These are phyloP conservation scores for Sapria himalayana DNA, from an alignment of 345 rosid species.

Conservation along the genomic window DNA sequence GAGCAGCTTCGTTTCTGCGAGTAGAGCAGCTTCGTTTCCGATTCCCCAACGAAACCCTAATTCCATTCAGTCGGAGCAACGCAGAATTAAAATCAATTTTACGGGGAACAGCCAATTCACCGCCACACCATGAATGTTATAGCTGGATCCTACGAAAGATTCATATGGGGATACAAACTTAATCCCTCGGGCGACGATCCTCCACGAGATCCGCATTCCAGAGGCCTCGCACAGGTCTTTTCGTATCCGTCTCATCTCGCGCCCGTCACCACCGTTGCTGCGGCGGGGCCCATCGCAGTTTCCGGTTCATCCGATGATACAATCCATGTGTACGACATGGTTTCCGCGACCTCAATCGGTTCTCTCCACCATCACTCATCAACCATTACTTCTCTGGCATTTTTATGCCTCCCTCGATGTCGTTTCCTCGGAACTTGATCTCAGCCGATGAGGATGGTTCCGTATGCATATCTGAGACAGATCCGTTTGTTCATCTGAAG, in stretches of 20 bases:
- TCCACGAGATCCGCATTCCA: too few relatives aligned
- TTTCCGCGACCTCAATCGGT: constrained; percentile 72
- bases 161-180: too few relatives aligned
- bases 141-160: too few relatives aligned
- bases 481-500: constrained; percentile 65
- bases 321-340: constrained; percentile 64
- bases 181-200: too few relatives aligned
- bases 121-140: too few relatives aligned
- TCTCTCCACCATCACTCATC: constrained; percentile 61
- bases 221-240: constrained; percentile 47
- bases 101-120: too few relatives aligned
- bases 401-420: constrained; percentile 51
- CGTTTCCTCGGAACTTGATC: constrained; percentile 75
- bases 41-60: too few relatives aligned
- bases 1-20: too few relatives aligned
- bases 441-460: constrained; percentile 73
- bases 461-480: constrained; percentile 63
- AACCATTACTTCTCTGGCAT: constrained; percentile 54
- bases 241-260: constrained; percentile 79
- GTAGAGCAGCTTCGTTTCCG: too few relatives aligned
- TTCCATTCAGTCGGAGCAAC: too few relatives aligned
- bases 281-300: constrained; percentile 63
- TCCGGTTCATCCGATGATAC: constrained; percentile 73
- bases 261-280: constrained; percentile 60
- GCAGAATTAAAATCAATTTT: too few relatives aligned